phyloP scores from a whole-genome alignment of 148 eudicot species.

The Vaccinium macrocarpon region DNA sequence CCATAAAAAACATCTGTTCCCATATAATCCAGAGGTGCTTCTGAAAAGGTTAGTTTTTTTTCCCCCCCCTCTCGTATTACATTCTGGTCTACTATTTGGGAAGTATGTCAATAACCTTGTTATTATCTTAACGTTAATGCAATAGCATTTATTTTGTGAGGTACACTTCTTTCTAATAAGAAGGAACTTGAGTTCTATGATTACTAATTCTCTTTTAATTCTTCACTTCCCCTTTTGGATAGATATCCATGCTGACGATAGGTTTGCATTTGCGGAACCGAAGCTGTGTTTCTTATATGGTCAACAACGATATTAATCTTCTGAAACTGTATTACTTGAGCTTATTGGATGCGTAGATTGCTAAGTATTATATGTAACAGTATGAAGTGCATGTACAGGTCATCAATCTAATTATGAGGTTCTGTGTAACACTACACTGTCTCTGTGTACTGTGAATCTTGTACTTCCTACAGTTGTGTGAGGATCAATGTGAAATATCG shows the following conservation, averaged over 20 bases:
- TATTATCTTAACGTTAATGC: neutral
- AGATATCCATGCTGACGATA: neutral
- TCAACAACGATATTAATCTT: neutral
- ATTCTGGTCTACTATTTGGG: neutral
- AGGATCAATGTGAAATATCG: too few species aligned
- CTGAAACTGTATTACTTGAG: neutral
- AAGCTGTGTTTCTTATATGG: neutral
- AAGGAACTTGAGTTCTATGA: neutral
- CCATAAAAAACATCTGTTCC: constrained; percentile 66
- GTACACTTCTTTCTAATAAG: neutral
- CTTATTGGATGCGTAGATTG: neutral
- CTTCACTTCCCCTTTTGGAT: neutral
- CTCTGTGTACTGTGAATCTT: neutral
- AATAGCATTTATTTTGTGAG: neutral
- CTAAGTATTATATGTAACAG: neutral
- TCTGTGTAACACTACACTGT: neutral
- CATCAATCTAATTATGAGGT: neutral
- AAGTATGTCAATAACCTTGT: neutral
- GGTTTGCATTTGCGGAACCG: neutral
- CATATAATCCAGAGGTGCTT: constrained; percentile 86
- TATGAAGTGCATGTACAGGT: neutral
- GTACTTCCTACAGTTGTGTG: neutral
- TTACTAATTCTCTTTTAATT: neutral
- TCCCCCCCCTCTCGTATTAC: neutral
- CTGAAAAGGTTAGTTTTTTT: constrained; percentile 51